phyloP scores from a whole-genome alignment of 2,329 filamentous ascomycete genomes.

The Cercospora canescens region DNA sequence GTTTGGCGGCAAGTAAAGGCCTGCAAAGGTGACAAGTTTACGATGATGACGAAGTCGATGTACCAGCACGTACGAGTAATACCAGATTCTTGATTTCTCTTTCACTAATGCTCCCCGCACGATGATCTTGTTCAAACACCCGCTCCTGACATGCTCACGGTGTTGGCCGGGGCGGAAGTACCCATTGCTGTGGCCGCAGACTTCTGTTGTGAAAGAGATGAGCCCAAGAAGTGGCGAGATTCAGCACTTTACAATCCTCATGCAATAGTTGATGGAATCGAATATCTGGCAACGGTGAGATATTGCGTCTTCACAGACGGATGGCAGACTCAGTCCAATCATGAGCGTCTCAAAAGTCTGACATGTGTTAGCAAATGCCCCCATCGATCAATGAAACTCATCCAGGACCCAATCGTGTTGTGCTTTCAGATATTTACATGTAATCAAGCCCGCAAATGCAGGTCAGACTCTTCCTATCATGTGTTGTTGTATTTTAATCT shows the following conservation, averaged over 20 bases:
- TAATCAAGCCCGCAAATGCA: slow-evolving; percentile 7
- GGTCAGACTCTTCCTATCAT: slow-evolving; percentile 22
- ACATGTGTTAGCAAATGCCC: slow-evolving; percentile 31
- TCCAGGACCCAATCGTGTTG: not conserved
- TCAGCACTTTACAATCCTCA: slow-evolving; percentile 37
- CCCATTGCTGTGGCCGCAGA: slow-evolving; percentile 32
- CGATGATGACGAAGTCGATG: slow-evolving; percentile 7
- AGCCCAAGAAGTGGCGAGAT: slow-evolving; percentile 33
- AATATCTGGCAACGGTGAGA: slow-evolving; percentile 34
- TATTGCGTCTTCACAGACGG: slow-evolving; percentile 27
- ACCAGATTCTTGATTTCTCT: not conserved
- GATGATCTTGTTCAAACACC: slow-evolving; percentile 5
- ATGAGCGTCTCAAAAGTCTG: not conserved
- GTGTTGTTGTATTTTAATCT: not conserved
- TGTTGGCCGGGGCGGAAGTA: slow-evolving; percentile 38
- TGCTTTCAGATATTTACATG: slow-evolving; percentile 9
- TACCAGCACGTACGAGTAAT: slow-evolving; percentile 9
- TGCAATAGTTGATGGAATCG: slow-evolving; percentile 35
- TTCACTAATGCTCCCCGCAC: not conserved
- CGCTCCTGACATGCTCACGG: slow-evolving; percentile 30
- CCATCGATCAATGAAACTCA: not conserved
- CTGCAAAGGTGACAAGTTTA: not conserved
- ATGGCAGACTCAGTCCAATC: slow-evolving; percentile 24
- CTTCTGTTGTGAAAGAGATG: slow-evolving; percentile 39
- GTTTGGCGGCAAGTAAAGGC: slow-evolving; percentile 64